Percentiles rank a stretch among this genome's conserved stretches.
phyloP scores from a whole-genome alignment of 768 basidiomycete genomes.

The Rossbeevera mucosa region DNA sequence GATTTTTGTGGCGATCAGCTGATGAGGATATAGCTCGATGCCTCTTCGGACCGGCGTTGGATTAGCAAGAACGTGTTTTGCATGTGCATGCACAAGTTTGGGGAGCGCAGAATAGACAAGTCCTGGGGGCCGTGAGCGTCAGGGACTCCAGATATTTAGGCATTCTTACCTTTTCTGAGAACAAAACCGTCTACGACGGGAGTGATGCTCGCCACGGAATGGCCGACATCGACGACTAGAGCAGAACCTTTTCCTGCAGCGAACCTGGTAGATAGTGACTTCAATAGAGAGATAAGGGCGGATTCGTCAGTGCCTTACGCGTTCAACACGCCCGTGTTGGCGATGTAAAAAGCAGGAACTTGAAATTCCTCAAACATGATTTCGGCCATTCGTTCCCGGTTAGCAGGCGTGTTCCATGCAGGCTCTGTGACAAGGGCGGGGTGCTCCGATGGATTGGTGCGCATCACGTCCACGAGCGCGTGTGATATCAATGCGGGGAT shows the following conservation, averaged over 20 bases:
- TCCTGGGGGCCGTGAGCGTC: constrained; percentile 43
- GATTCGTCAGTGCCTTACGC: constrained; percentile 52
- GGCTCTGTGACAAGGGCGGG: constrained; percentile 93
- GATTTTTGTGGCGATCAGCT: constrained; percentile 79
- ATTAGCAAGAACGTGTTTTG: constrained; percentile 59
- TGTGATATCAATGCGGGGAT: constrained; percentile 68
- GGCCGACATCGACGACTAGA: constrained; percentile 90
- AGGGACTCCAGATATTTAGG: not conserved
- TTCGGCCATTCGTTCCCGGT: constrained; percentile 92
- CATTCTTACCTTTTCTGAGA: constrained; percentile 74
- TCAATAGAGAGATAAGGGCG: constrained; percentile 7
- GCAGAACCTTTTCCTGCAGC: constrained; percentile 98
- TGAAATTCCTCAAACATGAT: constrained; percentile 97
- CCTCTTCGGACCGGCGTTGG: constrained; percentile 47
- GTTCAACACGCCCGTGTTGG: constrained; percentile 90
- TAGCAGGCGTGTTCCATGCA: constrained; percentile 92
- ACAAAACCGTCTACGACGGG: constrained; percentile 98
- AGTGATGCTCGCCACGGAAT: constrained; percentile 83
- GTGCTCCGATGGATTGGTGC: constrained; percentile 74
- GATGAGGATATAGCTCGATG: constrained; percentile 77
- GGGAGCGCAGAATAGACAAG: constrained; percentile 72
- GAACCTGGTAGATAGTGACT: constrained; percentile 53
- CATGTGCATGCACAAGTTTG: constrained; percentile 74
- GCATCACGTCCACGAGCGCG: constrained; percentile 72
- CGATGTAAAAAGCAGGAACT: constrained; percentile 93